Evolutionary conservation across 1,139 yeast genomes (phyloP).

Genomic region (Nakaseomyces nivariensis): DNA sequence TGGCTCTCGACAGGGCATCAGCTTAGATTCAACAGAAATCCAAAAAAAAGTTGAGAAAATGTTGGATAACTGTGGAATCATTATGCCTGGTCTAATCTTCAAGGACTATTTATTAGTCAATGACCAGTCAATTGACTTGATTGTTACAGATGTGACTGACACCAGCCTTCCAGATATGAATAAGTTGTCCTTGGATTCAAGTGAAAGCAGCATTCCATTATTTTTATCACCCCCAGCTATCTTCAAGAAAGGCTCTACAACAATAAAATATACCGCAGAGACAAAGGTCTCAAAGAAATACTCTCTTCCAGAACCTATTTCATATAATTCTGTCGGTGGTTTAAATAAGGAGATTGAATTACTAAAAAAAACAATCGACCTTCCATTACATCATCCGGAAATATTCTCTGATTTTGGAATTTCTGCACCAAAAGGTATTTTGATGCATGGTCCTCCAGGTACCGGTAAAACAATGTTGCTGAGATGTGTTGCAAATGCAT

Average conservation of each 20-base stretch:
- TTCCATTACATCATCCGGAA: conserved; percentile 72
- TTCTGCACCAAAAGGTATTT: conserved; percentile 80
- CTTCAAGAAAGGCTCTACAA: conserved; percentile 35
- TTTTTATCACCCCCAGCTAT: conserved; percentile 39
- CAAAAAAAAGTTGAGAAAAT: conserved; percentile 31
- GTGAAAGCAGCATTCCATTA: conserved; percentile 12
- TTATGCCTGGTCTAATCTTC: conserved; percentile 46
- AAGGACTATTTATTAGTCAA: conserved; percentile 13
- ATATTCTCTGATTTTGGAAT: conserved; percentile 79
- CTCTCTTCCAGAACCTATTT: conserved; percentile 34
- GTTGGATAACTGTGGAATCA: conserved; percentile 42
- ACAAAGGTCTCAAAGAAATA: conserved; percentile 22
- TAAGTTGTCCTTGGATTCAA: conserved; percentile 21
- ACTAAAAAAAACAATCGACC: conserved; percentile 58
- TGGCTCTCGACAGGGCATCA: conserved; percentile 23
- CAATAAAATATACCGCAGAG: conserved; percentile 21
- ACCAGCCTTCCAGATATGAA: conserved; percentile 31
- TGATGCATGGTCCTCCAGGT: conserved; percentile 94
- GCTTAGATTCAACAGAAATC: conserved; percentile 15
- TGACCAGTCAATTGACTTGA: conserved; percentile 20
- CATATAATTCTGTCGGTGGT: conserved; percentile 67
- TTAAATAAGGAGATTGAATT: conserved; percentile 50
- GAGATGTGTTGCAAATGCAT: conserved; percentile 65
- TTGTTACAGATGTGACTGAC: conserved; percentile 25
- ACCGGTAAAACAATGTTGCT: conserved; percentile 92